Percentiles rank a stretch among this genome's conserved stretches.
Evolutionary conservation across 306 rosid genomes (phyloP).

Genomic region (Vigna unguiculata): DNA sequence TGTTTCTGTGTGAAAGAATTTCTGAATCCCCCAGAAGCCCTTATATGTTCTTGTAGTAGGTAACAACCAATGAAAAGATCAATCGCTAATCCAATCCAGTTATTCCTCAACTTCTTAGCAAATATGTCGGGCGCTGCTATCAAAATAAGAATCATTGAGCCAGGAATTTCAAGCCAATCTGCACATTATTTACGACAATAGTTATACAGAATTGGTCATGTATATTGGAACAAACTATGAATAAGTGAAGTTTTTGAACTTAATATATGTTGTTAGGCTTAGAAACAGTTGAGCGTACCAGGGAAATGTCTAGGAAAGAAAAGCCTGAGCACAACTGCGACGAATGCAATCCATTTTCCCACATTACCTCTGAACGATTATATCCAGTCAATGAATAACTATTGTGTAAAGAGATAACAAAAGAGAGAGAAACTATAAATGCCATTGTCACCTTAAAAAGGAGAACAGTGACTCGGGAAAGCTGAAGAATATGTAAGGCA

Average conservation of each 20-base stretch:
- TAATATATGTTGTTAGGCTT: background rate
- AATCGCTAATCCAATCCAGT: slow-evolving; percentile 63
- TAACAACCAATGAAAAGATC: slow-evolving; percentile 80
- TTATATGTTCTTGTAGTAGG: slow-evolving; percentile 86
- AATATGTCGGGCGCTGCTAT: slow-evolving; percentile 78
- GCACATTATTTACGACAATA: slow-evolving; percentile 11
- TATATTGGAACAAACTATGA: too few species aligned
- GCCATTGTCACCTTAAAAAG: slow-evolving; percentile 57
- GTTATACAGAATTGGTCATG: too few species aligned
- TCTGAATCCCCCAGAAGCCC: slow-evolving; percentile 91
- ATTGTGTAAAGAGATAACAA: too few species aligned
- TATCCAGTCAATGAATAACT: background rate
- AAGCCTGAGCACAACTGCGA: slow-evolving; percentile 80
- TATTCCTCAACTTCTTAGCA: slow-evolving; percentile 62
- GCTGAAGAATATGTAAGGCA: slow-evolving; percentile 92
- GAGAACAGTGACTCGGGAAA: slow-evolving; percentile 70
- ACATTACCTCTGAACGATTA: slow-evolving; percentile 66
- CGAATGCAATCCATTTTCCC: slow-evolving; percentile 84
- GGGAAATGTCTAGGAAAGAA: slow-evolving; percentile 90
- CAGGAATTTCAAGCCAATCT: slow-evolving; percentile 91
- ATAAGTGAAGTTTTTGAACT: background rate
- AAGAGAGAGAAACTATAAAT: too few species aligned
- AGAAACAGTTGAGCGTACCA: slow-evolving; percentile 48
- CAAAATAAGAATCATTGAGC: slow-evolving; percentile 81
- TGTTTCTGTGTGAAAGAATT: slow-evolving; percentile 80